Evolutionary conservation across 2,329 filamentous ascomycete genomes (phyloP).

Genomic region (Bimuria novae-zelandiae): DNA sequence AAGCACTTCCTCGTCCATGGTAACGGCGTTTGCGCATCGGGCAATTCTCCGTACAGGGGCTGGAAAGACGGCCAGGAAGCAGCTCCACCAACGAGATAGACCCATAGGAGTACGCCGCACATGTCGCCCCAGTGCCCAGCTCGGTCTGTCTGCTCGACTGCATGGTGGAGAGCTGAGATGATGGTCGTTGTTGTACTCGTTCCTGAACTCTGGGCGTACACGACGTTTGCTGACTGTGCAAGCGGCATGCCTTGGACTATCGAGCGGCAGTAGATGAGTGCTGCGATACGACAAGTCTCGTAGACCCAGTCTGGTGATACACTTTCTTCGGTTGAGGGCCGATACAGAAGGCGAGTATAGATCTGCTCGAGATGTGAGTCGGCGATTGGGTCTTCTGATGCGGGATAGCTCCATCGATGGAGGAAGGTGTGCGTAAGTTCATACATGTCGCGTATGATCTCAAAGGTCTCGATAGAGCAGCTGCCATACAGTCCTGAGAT

Average conservation of each 20-base stretch:
- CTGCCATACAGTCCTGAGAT: slow-evolving; percentile 17
- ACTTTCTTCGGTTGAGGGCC: slow-evolving; percentile 19
- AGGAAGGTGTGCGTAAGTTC: slow-evolving; percentile 28
- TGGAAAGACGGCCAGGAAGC: slow-evolving; percentile 26
- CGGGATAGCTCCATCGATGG: slow-evolving; percentile 21
- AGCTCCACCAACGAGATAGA: slow-evolving; percentile 36
- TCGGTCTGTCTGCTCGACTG: slow-evolving; percentile 30
- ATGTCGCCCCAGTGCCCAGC: slow-evolving; percentile 30
- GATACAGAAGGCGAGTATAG: slow-evolving; percentile 24
- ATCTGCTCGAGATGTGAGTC: slow-evolving; percentile 33
- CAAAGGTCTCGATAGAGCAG: slow-evolving; percentile 28
- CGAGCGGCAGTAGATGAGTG: slow-evolving; percentile 37
- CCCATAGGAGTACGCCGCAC: slow-evolving; percentile 38
- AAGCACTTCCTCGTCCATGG: slow-evolving; percentile 38
- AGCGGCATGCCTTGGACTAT: slow-evolving; percentile 34
- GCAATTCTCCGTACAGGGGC: slow-evolving; percentile 6
- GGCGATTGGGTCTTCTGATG: slow-evolving; percentile 18
- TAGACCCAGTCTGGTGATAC: slow-evolving; percentile 35
- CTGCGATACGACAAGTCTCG: slow-evolving; percentile 38
- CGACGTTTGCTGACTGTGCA: slow-evolving; percentile 25
- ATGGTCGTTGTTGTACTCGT: slow-evolving; percentile 16
- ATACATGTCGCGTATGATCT: slow-evolving; percentile 35
- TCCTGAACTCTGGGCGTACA: slow-evolving; percentile 18
- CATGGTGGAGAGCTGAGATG: slow-evolving; percentile 29
- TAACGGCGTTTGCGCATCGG: slow-evolving; percentile 12